Evolutionary conservation across 2,329 filamentous ascomycete genomes (phyloP), one percentile per base, ranked within the genome.

Genomic region (Cladosporium sp.): DNA sequence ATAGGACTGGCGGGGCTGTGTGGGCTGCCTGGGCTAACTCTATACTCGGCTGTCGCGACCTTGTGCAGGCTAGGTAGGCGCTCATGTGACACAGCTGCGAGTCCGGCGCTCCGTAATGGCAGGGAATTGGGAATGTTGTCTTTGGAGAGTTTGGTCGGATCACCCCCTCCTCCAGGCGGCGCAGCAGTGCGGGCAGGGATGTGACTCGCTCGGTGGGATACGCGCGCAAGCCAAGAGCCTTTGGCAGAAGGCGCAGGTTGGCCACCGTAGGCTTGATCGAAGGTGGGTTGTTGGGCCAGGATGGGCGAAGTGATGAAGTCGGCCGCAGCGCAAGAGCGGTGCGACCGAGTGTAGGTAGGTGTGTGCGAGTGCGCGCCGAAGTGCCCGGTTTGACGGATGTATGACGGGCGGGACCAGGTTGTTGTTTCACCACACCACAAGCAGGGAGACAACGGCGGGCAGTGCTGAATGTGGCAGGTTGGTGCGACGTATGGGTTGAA

Each of bases 151-250:
- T 40, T 40, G 15, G 25, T 33, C 9, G 33, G 32, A 13, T 46
- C 43, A 16, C 42, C 42, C 18, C 42, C 42, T n/a, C 30, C 13
- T 29, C 19, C 43, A 20, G n/a, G 33, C 15, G 18, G 19, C 20
- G 18, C 35, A 13, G 49, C 16, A 11, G 59, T 54, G 35, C 57
- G 55, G 43, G 56, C 57, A 27, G 60, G 58, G 35, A 63, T 61
- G 53, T 62, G 62, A 30, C 54, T 58, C 18, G 60, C 58, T 38
- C 62, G 57, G 36, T 63, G 59, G 11, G 58, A 58, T 7, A 65
- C 62, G 40, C 60, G 52, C 11, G 57, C 54, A n/a, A 62, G 50
- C 58, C 59, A 62, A 38, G 55, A 57, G 18, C 56, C 54, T 43
- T 56, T 59, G 39, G 39, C 27, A 30, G 50, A 38, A 35, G 49